phyloP scores from a whole-genome alignment of 805 yeast species.

The Candida boidinii region DNA sequence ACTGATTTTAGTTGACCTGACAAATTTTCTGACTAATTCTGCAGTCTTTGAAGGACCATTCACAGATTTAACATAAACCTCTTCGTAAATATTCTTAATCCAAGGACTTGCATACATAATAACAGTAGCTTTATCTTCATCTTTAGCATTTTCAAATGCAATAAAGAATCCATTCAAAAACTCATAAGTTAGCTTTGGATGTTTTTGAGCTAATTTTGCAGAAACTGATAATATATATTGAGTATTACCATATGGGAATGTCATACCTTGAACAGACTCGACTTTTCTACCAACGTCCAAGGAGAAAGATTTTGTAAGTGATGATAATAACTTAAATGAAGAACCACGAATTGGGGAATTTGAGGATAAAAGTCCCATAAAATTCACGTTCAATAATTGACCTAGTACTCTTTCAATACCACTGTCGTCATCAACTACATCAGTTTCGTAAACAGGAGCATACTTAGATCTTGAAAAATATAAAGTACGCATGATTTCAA shows the following conservation, averaged over 20 bases:
- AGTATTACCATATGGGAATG: constrained; percentile 61
- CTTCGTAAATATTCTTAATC: constrained; percentile 55
- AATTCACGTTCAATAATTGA: constrained; percentile 51
- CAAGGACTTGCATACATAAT: constrained; percentile 59
- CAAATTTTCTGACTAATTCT: constrained; percentile 52
- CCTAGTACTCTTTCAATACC: constrained; percentile 36
- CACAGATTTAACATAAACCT: constrained; percentile 47
- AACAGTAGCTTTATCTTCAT: constrained; percentile 30
- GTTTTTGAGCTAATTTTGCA: constrained; percentile 41
- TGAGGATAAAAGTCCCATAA: constrained; percentile 59
- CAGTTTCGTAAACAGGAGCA: constrained; percentile 10
- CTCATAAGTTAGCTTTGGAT: constrained; percentile 54
- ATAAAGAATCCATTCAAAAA: constrained; percentile 42
- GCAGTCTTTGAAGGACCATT: constrained; percentile 56
- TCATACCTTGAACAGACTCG: constrained; percentile 46
- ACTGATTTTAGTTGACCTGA: constrained; percentile 46
- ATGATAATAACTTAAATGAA: constrained; percentile 54
- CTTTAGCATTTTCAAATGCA: constrained; percentile 35
- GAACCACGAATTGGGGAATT: constrained; percentile 52
- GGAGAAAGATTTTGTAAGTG: constrained; percentile 50
- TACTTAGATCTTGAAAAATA: constrained; percentile 55
- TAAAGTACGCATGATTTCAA: constrained; percentile 63
- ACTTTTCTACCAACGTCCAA: constrained; percentile 51
- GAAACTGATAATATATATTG: constrained; percentile 53
- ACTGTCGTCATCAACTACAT: constrained; percentile 21